Conservation (phyloP, 352 stramenopile species). For the Phytophthora fragariaefolia region DNA sequence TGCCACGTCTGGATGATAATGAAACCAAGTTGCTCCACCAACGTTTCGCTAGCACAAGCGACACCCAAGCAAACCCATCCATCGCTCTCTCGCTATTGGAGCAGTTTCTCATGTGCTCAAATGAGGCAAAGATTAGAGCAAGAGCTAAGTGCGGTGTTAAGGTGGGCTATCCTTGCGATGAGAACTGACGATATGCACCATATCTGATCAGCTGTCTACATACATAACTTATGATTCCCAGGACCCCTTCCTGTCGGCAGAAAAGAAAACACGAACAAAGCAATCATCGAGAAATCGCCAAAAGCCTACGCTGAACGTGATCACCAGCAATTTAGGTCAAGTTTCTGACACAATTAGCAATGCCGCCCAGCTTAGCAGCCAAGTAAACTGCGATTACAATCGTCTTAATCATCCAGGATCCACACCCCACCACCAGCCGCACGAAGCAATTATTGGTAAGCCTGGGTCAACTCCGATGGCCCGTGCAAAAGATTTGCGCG, state of each 20-base stretch:
- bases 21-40: constrained; percentile 27
- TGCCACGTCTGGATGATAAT: constrained; percentile 22
- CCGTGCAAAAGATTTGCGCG: constrained; percentile 49
- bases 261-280: constrained; percentile 25
- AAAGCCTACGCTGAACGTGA: constrained; percentile 53
- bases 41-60: constrained; percentile 10
- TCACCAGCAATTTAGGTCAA: constrained; percentile 40
- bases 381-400: constrained; percentile 50
- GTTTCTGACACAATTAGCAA: constrained; percentile 6
- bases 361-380: constrained; percentile 5
- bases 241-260: constrained; percentile 21
- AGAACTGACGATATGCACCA: background rate
- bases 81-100: constrained; percentile 34
- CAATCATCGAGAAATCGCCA: constrained; percentile 1
- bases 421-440: constrained; percentile 52
- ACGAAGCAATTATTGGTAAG: constrained; percentile 45
- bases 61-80: constrained; percentile 7
- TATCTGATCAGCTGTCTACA: background rate
- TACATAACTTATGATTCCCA: constrained; percentile 2
- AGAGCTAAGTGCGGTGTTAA: constrained; percentile 22
- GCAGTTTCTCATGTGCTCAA: constrained; percentile 43
- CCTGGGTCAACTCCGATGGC: constrained; percentile 71
- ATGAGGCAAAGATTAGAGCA: constrained; percentile 25
- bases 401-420: constrained; percentile 64
- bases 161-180: constrained; percentile 1